Base-by-base conservation (phyloP, 495 filamentous ascomycete genomes). In the Aspergillus steynii region DNA sequence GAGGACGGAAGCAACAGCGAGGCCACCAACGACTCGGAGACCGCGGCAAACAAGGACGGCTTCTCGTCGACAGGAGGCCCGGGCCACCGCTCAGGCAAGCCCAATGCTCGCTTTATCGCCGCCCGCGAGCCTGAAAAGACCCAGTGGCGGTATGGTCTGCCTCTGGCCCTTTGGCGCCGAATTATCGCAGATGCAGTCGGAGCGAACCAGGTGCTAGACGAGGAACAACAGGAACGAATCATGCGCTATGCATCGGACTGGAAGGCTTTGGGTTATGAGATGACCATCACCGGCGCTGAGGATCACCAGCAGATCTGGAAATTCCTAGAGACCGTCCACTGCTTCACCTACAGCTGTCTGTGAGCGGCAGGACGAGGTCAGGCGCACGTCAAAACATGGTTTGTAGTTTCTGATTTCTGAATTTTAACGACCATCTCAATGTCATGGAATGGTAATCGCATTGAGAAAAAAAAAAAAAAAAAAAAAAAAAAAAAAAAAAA, bases 261-360 rank as follows among this genome's bases (percentile, higher is more conserved):
- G 73, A 50, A 71, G 20, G 63, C 62, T 12, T 28, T 74, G 3
- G 61, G 56, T 0, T 62, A 66, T 25, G 68, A 70, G 58, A 32
- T 73, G 55, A 62, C 50, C 2, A 69, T 71, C 46, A 65, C 64
- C 42, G 72, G 72, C 0, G 65, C 60, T 2, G 60, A 68, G 25
- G 53, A 62, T n/a, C 57, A 73, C 49, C 68, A 75, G 61, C 70
- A 73, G 46, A 65, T 75, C n/a, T 75, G 72, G 72, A 75, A 71
- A 34, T 63, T 71, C 28, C 58, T 75, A 25, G 68, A 75, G 15
- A 68, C 61, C 25, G 65, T 73, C 8, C 53, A 64, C 5, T 75
- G 72, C 49, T 73, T 75, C 50, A 65, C 64, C 15, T 75, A 75
- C 60, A 66, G 58, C 27, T 53, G 63, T 28, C 29, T 62, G 28